Conservation (phyloP, 352 stramenopile genomes). For the Globisporangium carolinianum region DNA sequence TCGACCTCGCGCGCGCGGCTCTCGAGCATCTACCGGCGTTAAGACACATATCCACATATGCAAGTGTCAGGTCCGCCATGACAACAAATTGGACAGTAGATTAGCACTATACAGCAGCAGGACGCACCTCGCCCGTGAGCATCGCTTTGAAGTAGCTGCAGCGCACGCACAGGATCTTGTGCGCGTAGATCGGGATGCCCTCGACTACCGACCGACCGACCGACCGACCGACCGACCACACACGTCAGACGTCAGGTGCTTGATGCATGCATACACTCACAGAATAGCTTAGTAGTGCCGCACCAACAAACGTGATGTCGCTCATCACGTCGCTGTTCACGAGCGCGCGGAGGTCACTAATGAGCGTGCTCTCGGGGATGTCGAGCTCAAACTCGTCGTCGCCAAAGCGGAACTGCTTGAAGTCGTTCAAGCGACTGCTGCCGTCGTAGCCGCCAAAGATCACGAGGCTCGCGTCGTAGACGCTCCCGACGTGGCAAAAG, state of each 20-base stretch:
- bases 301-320: slow-evolving; percentile 85
- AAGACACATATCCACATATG: neutral
- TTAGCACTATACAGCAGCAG: too few species aligned
- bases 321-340: slow-evolving; percentile 86
- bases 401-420: slow-evolving; percentile 88
- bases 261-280: neutral
- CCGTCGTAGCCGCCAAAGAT: slow-evolving; percentile 97
- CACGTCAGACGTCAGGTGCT: too few species aligned
- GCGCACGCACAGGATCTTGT: slow-evolving; percentile 91
- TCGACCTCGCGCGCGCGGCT: slow-evolving; percentile 84
- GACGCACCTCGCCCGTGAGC: slow-evolving; percentile 65
- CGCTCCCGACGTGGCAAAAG: slow-evolving; percentile 95
- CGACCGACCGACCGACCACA: neutral
- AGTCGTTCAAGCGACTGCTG: slow-evolving; percentile 92
- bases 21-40: slow-evolving; percentile 75
- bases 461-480: slow-evolving; percentile 91
- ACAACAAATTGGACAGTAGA: neutral
- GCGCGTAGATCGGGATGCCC: slow-evolving; percentile 77
- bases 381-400: slow-evolving; percentile 75
- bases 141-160: slow-evolving; percentile 93
- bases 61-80: neutral
- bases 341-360: slow-evolving; percentile 60
- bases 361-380: slow-evolving; percentile 80
- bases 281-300: neutral
- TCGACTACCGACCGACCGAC: slow-evolving; percentile 40